Evolutionary conservation across 2,329 filamentous ascomycete species (phyloP), one percentile per base, ranked within the genome.

Genomic region (Dryadomyces quercus-mongolicae): DNA sequence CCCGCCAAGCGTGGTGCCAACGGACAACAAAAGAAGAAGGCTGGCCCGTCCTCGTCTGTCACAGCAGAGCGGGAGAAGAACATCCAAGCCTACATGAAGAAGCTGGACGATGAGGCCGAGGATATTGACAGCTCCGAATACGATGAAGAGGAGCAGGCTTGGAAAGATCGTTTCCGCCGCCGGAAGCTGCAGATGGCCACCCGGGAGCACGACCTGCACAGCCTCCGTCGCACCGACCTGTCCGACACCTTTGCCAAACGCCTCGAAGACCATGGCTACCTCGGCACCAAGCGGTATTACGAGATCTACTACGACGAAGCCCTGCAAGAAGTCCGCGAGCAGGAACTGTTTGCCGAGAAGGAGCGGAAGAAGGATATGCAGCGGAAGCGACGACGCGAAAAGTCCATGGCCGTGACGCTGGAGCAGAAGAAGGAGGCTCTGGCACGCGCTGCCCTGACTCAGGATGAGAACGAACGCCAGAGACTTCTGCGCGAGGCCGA

Each of bases 311-410:
- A 90, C 64, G 81, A 87, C 18, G 84, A 86, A 44, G 92, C 93
- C 1, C 79, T 92, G 56, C 81, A 86, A 53, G 86, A 95, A 62
- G 92, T 97, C 2, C 87, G 93, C 60, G 86, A 90, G 58, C 88
- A 89, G 60, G 92, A 96, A 67, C 77, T 96, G 8, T 86, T 86
- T 57, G 90, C 92, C 57, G 93, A 98, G 69, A 98, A 98, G 72
- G 93, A 98, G 70, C 88, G 93, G 60, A 98, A 98, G 75, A 98
- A 98, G 74, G 93, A 98, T 65, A 97, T 98, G 89, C 93, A 98
- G 68, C 86, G 93, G 59, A 98, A 97, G 73, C 82, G 93, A 57
- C 85, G 93, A 46, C 86, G 93, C 18, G 92, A 97, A 67, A 96
- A 96, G 73, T 95, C 92, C 5, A 90, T 96, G 76, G 90, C 90